Conservation (phyloP, 2,329 filamentous ascomycete species). For the Phialocephala sp. region DNA sequence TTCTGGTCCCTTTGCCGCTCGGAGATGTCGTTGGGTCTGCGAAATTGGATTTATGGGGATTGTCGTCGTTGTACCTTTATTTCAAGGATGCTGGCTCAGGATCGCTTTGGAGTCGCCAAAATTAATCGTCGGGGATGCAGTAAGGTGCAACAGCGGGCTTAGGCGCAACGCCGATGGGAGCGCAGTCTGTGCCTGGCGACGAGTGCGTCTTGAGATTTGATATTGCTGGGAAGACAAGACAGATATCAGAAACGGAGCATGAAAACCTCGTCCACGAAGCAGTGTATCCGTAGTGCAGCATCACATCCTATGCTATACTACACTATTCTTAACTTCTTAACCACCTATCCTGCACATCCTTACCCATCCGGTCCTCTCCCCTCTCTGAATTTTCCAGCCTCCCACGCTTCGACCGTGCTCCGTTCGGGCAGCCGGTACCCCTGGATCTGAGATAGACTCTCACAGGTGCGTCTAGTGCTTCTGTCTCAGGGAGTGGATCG, state of each 20-base stretch:
- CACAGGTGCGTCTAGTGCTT: not conserved
- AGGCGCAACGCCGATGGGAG: not conserved
- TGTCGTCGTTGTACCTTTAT: constrained; percentile 7
- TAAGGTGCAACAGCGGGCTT: not conserved
- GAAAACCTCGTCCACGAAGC: not conserved
- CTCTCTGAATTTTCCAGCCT: not conserved
- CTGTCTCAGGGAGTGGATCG: constrained; percentile 12
- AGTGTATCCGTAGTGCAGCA: not conserved
- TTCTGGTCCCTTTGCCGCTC: constrained; percentile 3
- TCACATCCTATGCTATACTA: not conserved
- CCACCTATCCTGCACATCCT: not conserved
- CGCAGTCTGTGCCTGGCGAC: not conserved
- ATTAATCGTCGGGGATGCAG: constrained; percentile 3
- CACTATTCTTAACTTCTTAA: not conserved
- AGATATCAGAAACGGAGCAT: not conserved
- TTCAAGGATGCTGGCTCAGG: not conserved
- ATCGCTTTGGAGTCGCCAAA: not conserved
- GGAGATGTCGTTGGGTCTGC: constrained; percentile 21
- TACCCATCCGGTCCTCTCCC: not conserved
- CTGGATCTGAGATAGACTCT: constrained; percentile 9
- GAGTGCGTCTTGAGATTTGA: constrained; percentile 6
- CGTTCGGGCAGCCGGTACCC: constrained; percentile 9
- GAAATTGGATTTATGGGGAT: constrained; percentile 20
- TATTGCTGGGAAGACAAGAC: constrained; percentile 4
- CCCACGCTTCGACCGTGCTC: constrained; percentile 7